Evolutionary conservation across 371 early-diverging fungal genomes (phyloP).

Genomic region (Entomophthora muscae): DNA sequence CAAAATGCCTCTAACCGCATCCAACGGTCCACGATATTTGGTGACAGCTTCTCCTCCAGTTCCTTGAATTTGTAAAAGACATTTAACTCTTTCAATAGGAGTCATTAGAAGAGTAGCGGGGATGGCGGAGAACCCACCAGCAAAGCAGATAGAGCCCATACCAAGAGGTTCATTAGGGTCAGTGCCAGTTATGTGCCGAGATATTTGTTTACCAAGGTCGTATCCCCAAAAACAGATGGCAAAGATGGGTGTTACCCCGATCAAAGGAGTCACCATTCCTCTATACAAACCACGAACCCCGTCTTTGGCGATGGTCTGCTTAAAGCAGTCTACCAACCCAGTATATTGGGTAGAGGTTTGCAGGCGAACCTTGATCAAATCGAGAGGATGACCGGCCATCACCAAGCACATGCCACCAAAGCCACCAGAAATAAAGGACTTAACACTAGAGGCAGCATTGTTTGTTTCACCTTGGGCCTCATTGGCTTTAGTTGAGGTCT

Average conservation of each 20-base stretch:
- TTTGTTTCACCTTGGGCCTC: neutral
- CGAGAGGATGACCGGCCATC: conserved; percentile 60
- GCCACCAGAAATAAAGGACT: conserved; percentile 91
- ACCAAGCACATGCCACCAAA: conserved; percentile 62
- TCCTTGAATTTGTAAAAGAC: conserved; percentile 66
- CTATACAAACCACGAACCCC: conserved; percentile 85
- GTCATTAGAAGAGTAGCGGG: conserved; percentile 88
- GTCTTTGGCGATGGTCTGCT: conserved; percentile 71
- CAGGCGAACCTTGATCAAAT: conserved; percentile 77
- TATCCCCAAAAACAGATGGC: conserved; percentile 86
- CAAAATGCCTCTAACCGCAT: conserved; percentile 51
- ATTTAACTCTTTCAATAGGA: conserved; percentile 91
- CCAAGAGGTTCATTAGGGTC: conserved; percentile 21
- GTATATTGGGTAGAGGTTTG: conserved; percentile 80
- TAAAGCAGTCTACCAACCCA: conserved; percentile 75
- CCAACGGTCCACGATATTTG: conserved; percentile 64
- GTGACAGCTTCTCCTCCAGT: conserved; percentile 20
- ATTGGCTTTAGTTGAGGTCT: neutral
- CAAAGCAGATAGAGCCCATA: conserved; percentile 65
- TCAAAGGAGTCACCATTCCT: conserved; percentile 82
- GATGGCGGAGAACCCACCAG: conserved; percentile 90
- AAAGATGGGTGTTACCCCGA: conserved; percentile 89
- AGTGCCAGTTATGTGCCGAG: neutral
- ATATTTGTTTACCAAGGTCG: conserved; percentile 32
- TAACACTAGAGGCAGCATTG: conserved; percentile 19